Conservation (phyloP, 441 rosid species). For the Cnidoscolus chayamansa region DNA sequence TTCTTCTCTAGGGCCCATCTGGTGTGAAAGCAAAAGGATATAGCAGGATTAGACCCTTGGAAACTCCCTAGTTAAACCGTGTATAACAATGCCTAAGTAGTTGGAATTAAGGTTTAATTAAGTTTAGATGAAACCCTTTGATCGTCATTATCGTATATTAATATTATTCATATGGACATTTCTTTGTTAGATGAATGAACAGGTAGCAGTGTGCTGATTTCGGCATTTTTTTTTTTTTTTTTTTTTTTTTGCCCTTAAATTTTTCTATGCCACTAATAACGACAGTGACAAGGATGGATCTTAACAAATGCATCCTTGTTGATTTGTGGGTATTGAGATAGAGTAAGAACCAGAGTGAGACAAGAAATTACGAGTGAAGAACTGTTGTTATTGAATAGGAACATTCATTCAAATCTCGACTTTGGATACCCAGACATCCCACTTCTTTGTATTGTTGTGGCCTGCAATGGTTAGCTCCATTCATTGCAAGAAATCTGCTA, state of each 20-base stretch:
- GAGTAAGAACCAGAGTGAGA: not conserved
- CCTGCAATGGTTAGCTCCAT: slow-evolving; percentile 27
- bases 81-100: not conserved
- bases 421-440: slow-evolving; percentile 40
- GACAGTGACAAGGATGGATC: slow-evolving; percentile 1
- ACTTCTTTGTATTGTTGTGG: slow-evolving; percentile 37
- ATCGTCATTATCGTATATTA: too few relatives aligned
- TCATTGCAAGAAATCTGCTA: slow-evolving; percentile 31
- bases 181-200: too few relatives aligned
- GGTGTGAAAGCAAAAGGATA: not conserved
- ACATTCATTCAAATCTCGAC: slow-evolving; percentile 14
- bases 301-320: not conserved
- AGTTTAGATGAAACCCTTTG: not conserved
- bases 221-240: too few relatives aligned
- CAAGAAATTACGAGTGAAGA: slow-evolving; percentile 5
- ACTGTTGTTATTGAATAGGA: slow-evolving; percentile 7
- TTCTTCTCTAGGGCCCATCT: not conserved
- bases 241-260: too few relatives aligned
- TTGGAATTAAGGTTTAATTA: not conserved
- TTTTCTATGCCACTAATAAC: not conserved
- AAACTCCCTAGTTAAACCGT: too few relatives aligned
- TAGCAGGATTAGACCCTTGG: not conserved
- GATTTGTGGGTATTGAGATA: not conserved
- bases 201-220: too few relatives aligned
- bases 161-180: too few relatives aligned